Conservation (phyloP, 352 stramenopile species). For the Sclerospora graminicola region DNA sequence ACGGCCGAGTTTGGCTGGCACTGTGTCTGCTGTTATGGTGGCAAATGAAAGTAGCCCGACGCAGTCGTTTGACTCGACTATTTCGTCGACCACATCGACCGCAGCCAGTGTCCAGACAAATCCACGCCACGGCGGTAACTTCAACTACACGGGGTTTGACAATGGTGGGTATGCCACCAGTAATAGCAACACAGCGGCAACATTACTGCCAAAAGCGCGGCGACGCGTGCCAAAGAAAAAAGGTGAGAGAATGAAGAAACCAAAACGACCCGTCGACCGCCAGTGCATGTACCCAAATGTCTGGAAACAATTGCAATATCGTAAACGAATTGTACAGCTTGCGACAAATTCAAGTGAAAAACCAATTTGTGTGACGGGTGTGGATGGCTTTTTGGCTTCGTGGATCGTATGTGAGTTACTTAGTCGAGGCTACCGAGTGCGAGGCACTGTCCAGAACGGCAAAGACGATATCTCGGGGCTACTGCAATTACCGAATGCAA, state of each 20-base stretch:
- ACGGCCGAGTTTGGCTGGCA: slow-evolving; percentile 12
- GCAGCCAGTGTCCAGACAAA: slow-evolving; percentile 13
- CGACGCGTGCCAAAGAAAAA: slow-evolving; percentile 22
- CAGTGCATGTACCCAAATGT: slow-evolving; percentile 70
- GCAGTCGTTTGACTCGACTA: slow-evolving; percentile 27
- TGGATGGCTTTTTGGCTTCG: slow-evolving; percentile 76
- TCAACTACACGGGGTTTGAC: slow-evolving; percentile 9
- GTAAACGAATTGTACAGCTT: slow-evolving; percentile 73
- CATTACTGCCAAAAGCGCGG: slow-evolving; percentile 15
- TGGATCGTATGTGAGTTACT: slow-evolving; percentile 83
- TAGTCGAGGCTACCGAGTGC: slow-evolving; percentile 64
- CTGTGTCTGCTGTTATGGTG: slow-evolving; percentile 11
- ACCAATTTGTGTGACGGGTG: slow-evolving; percentile 78
- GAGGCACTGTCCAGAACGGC: slow-evolving; percentile 78
- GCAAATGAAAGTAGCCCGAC: slow-evolving; percentile 12
- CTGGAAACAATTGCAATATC: slow-evolving; percentile 74
- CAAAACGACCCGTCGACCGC: slow-evolving; percentile 24
- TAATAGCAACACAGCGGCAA: neutral
- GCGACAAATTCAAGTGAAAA: slow-evolving; percentile 65
- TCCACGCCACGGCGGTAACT: slow-evolving; percentile 8
- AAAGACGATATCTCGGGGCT: slow-evolving; percentile 80
- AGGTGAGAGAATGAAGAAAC: slow-evolving; percentile 15
- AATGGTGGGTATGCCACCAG: neutral
- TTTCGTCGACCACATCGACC: slow-evolving; percentile 22
- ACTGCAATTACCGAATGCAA: slow-evolving; percentile 50